Evolutionary conservation across 768 basidiomycete genomes (phyloP), one percentile per base, ranked within the genome.

Genomic region (Termitomyces sp.): DNA sequence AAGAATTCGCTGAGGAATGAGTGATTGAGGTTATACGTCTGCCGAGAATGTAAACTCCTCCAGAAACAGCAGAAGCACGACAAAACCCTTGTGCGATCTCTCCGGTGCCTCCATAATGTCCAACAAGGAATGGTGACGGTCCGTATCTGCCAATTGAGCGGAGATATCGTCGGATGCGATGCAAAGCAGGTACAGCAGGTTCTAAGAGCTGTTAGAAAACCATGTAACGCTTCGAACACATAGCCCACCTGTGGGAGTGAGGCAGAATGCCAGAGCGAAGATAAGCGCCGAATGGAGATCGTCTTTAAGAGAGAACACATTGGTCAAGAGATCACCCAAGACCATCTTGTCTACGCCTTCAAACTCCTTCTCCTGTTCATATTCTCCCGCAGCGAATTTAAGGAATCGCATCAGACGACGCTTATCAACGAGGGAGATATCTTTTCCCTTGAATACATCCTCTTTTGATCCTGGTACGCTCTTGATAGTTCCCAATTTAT

Each of bases 1-100:
- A 18, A 36, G 20, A 7, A 9, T 15, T 39, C 5, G 32, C 51
- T 18, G 45, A 51, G 29, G 51, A 40, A 31, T 65, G 54, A 10
- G 64, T 53, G 27, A 76, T 57, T 10, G 68, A 65, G 2, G 58
- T 52, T 3, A 88, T 65, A 2, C 68, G 65, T 42, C 81, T 76
- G 23, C 85, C 86, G 3, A 92, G 77, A 56, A 92, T 84, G 64
- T 91, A 92, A 11, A 85, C 83, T 0, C 75, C 82, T 16, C 89
- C 88, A 45, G 75, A 76, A 31, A 98, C 95, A 2, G 96, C 96
- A 13, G 92, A 78, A 20, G 89, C 83, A 15, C 94, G 91, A 65
- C 84, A 87, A 63, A 90, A 98, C 2, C 94, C 95, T 69, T 98
- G 96, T 0, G 89, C 81, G 11, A 98, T 84, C 64, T 98, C 96